Evolutionary conservation across 2,329 filamentous ascomycete genomes (phyloP), one percentile per base, ranked within the genome.

Genomic region (Tolypocladium ovalisporum): DNA sequence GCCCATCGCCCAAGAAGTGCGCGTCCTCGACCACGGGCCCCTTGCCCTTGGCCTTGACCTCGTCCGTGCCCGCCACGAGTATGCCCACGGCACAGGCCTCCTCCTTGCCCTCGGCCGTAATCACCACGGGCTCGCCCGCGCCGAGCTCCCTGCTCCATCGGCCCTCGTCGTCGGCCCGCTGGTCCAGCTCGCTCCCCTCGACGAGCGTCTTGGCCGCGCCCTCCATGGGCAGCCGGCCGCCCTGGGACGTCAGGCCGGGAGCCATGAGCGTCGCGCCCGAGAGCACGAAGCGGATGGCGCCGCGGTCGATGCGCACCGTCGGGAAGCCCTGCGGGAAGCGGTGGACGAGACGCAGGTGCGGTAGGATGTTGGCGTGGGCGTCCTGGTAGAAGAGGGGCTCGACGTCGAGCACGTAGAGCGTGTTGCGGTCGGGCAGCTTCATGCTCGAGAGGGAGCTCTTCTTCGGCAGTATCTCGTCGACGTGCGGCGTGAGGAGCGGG

Each of bases 231-330:
- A 99, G 73, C 53, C 89, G 73, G 0, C 94, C 94, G 0, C 94
- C 94, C 0, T 85, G 74, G 24, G 85, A 90, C 34, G 94, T 99
- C 65, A 99, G 73, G 0, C 94, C 94, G 0, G 94, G 94, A 1
- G 91, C 93, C 94, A 99, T 99, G 61, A 99, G 85, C 17, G 93
- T 90, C 1, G 94, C 94, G 51, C 94, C 94, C 1, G 86, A 89
- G 1, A 99, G 83, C 32, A 99, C 93, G 75, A 99, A 99, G 60
- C 94, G 89, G 68, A 99, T 97, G 6, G 94, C 94, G 61, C 94
- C 94, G 54, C 94, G 85, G 73, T 99, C 94, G 71, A 97, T 96
- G 59, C 92, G 87, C 58, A 99, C 80, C 55, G 84, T 87, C 22
- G 89, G 86, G 71, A 99, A 93, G 59, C 85, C 88, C 64, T 84